Base-by-base conservation (phyloP, 1,139 yeast genomes). In the Geotrichum australiense region DNA sequence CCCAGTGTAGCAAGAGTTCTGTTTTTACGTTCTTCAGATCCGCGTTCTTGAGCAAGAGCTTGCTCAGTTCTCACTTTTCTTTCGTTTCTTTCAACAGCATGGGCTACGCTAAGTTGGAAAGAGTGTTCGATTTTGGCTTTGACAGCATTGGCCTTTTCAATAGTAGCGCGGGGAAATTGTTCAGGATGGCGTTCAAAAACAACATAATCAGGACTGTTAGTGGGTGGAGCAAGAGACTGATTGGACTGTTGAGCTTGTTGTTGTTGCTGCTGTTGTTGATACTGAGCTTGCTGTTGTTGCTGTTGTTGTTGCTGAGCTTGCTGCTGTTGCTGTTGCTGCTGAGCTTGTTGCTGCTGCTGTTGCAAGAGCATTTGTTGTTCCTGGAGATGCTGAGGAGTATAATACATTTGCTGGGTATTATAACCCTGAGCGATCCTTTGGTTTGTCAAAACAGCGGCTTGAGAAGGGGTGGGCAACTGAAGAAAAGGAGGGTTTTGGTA, bases 181-280 rank as follows among this genome's bases (percentile, higher is more conserved):
- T 83, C 93, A 0, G 97, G 96, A 55, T 84, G 87, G 51, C 97
- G 76, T 55, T 82, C 89, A 63, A 89, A 83, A 56, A 78, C 74
- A 43, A 82, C 86, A 53, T 80, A 80, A 41, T 62, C 64, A 20
- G 25, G 14, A 14, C 18, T 12, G 31, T 37, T 39, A 3, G 44
- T 37, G 15, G 41, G 25, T 33, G 49, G 35, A 33, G 46, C 35
- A 22, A 44, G 45, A 25, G 27, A 32, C 27, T 38, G 26, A 22
- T 38, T 41, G 10, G 34, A 39, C 35, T 35, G 33, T 20, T 47
- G 46, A 4, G 30, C 39, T 28, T 35, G 49, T 12, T 32, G 45
- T 14, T 35, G 42, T 24, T 15, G 47, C 25, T 47, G 47, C 27
- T 34, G 48, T 29, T 44, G 52, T 33, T 47, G 53, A 29, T 41